phyloP scores from a whole-genome alignment of 2,329 filamentous ascomycete genomes.

The Apiospora aurea region DNA sequence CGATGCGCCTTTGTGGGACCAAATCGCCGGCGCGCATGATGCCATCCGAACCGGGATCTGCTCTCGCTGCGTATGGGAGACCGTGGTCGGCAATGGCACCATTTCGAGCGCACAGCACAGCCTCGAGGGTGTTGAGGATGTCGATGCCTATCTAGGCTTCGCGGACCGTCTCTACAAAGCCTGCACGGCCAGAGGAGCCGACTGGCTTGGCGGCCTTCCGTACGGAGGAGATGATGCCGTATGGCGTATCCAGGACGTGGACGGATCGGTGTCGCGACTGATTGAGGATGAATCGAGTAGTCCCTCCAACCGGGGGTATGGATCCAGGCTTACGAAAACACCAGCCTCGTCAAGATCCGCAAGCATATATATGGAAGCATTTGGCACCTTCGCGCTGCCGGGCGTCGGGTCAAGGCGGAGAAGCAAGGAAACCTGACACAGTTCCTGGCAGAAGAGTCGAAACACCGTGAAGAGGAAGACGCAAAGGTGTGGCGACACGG shows the following conservation, averaged over 20 bases:
- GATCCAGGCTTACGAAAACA: neutral
- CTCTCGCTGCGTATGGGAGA: constrained; percentile 6
- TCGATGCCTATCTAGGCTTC: neutral
- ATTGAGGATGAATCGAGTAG: neutral
- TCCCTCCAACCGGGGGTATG: neutral
- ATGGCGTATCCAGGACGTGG: neutral
- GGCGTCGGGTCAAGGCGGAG: neutral
- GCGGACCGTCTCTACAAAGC: neutral
- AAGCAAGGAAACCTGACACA: neutral
- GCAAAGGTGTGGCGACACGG: neutral
- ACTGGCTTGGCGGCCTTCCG: constrained; percentile 10
- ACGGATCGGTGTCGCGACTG: neutral
- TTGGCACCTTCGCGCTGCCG: constrained; percentile 8
- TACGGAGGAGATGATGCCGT: constrained; percentile 4
- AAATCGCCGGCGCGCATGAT: neutral
- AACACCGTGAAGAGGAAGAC: constrained; percentile 2
- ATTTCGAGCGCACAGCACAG: neutral
- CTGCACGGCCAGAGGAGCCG: neutral
- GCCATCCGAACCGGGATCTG: constrained; percentile 1
- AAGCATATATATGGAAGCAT: neutral
- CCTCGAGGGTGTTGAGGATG: neutral
- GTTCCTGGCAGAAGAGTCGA: neutral
- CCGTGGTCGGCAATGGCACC: neutral
- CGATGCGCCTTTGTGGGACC: neutral
- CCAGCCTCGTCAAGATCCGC: neutral